Evolutionary conservation across 179 eudicot species (phyloP).

Genomic region (Drosera spatulata): DNA sequence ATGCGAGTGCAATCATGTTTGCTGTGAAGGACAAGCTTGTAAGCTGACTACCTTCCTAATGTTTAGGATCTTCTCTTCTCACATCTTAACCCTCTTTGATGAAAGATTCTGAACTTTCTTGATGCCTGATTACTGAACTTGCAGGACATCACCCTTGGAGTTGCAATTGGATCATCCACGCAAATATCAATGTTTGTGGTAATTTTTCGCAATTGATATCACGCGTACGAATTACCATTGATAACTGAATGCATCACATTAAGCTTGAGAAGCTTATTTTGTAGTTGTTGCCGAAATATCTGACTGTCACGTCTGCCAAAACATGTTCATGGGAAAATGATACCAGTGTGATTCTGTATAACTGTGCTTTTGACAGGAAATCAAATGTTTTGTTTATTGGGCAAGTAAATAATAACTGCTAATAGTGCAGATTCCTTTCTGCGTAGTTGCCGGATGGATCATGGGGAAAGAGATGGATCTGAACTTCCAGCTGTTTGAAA

Average conservation of each 20-base stretch:
- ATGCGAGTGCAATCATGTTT: conserved; percentile 97
- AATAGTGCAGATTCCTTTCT: conserved; percentile 84
- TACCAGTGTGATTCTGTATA: no score
- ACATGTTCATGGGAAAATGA: no score
- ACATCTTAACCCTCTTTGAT: background rate
- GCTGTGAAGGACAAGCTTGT: conserved; percentile 95
- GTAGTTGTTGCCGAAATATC: no score
- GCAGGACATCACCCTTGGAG: conserved; percentile 90
- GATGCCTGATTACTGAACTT: background rate
- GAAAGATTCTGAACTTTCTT: no score
- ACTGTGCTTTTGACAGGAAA: background rate
- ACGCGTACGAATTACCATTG: background rate
- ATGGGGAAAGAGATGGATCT: conserved; percentile 96
- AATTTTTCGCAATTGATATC: conserved; percentile 8
- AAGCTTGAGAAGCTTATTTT: no score
- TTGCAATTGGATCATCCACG: conserved; percentile 93
- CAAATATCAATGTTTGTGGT: conserved; percentile 99
- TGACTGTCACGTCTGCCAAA: no score
- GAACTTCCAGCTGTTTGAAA: conserved; percentile 92
- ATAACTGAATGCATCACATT: no score
- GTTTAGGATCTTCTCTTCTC: background rate
- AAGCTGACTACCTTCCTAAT: conserved; percentile 18
- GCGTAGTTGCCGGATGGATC: conserved; percentile 91
- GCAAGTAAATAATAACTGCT: conserved; percentile 8
- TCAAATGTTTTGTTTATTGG: background rate